Evolutionary conservation across 129 eudicot species (phyloP).

Genomic region (Silybum marianum): DNA sequence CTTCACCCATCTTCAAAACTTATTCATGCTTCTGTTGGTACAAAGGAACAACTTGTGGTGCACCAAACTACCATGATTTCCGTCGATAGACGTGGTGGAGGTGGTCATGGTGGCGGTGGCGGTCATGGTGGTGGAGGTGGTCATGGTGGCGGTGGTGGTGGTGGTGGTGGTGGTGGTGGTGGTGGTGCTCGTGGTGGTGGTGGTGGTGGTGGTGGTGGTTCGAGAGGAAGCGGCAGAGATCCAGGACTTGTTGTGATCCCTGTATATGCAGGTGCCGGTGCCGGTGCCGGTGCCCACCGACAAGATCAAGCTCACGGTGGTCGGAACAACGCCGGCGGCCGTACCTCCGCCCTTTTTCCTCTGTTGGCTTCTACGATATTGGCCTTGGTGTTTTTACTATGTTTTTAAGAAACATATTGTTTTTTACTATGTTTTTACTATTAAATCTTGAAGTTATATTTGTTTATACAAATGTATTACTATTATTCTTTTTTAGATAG

Average conservation of each 20-base stretch:
- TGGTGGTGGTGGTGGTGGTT: conserved; percentile 5
- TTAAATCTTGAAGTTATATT: not conserved
- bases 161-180: conserved; percentile 4
- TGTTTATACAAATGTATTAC: no score
- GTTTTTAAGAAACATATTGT: not conserved
- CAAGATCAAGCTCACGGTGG: conserved; percentile 8
- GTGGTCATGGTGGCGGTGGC: conserved; percentile 11
- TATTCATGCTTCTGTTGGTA: conserved; percentile 3
- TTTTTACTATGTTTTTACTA: not conserved
- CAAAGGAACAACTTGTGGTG: conserved; percentile 1
- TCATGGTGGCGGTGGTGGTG: not conserved
- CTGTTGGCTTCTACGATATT: conserved; percentile 15
- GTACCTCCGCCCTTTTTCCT: not conserved
- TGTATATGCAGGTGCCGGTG: conserved; percentile 24
- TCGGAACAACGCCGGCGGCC: not conserved
- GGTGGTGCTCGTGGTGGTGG: not conserved
- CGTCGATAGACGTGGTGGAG: conserved; percentile 26
- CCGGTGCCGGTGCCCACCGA: conserved; percentile 29
- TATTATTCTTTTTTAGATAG: no score
- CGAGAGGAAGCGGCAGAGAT: conserved; percentile 3
- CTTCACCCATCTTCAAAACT: conserved; percentile 20
- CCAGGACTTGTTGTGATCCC: conserved; percentile 17
- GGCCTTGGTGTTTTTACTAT: conserved; percentile 12
- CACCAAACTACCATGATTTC: not conserved
- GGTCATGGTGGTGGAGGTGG: not conserved